Evolutionary conservation across 2,329 filamentous ascomycete genomes (phyloP), one percentile per base, ranked within the genome.

Genomic region (Hypoxylon sp.): DNA sequence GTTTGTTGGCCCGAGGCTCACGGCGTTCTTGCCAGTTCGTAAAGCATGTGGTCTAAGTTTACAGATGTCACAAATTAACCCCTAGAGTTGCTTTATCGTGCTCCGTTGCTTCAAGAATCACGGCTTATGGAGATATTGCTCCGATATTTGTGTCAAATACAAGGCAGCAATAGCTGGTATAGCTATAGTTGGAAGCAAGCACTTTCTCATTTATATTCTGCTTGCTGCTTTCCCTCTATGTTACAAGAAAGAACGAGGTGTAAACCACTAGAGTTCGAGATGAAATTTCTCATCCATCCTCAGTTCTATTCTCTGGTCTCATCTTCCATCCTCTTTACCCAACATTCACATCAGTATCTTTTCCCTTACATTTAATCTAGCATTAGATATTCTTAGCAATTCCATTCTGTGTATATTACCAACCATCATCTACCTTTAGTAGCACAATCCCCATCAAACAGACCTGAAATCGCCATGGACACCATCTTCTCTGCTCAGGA

Each of bases 401-500:
- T 50, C 49, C 49, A 69, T 67, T 32, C 57, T 30, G 11, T 51
- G 23, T 45, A 59, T 5, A 61, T 25, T 13, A 50, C 52, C 17
- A 61, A 23, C 36, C 38, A 17, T 49, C 32, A 28, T 43, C 34
- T 30, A 60, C 32, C 23, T 21, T 46, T 14, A 43, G 7, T 30
- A 50, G 30, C 23, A 55, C 21, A 21, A 32, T 28, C 43, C 14
- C n/a, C n/a, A 36, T 50, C 38, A n/a, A 61, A 28, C 28, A 46
- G 45, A 53, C 28, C 13, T 19, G n/a, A 28, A 57, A 11, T 55
- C 70, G 77, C 48, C 61, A 82, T 82, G 80, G 75, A 80, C 48
- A 60, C 74, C 43, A 71, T 79, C 34, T 79, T 78, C 46, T 67
- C 75, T 9, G 72, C 72, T 14, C 81, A 82, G 72, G 67, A 74